Evolutionary conservation across 441 rosid genomes (phyloP), one percentile per base, ranked within the genome.

Genomic region (Brassica hybrid): DNA sequence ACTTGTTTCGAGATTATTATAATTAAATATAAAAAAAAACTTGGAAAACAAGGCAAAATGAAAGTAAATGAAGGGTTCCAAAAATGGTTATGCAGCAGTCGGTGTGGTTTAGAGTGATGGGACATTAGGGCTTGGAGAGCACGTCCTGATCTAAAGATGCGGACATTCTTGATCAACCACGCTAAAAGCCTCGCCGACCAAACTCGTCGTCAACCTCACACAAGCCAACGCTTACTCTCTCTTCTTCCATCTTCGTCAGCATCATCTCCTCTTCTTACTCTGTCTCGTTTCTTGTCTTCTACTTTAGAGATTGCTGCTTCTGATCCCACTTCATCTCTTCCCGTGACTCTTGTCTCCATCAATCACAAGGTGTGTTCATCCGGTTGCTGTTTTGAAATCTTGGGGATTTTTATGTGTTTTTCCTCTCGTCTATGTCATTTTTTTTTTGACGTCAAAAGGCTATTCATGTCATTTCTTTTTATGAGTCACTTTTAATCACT

Each of bases 1-100:
- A n/a, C n/a, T n/a, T n/a, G n/a, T n/a, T n/a, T n/a, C n/a, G n/a
- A n/a, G 13, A n/a, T n/a, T n/a, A 64, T 30, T 73, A 17, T 25
- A 30, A 16, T 7, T 21, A 14, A 21, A 48, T 0, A 14, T 5
- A 4, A 12, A 13, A n/a, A 17, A 8, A 7, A 13, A 21, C 76
- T 45, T 77, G 80, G 67, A n/a, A 52, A 18, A 71, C 80, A 77
- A 77, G 76, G 76, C 69, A 38, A 59, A 59, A 25, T 59, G 63
- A 65, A 36, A 58, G 62, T 58, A 23, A 57, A 64, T 36, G 21
- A 30, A 62, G 66, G 45, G 19, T 30, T 62, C 45, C n/a, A n/a
- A n/a, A n/a, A n/a, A n/a, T n/a, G 48, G n/a, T 32, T 76, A 56
- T 62, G 45, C 57, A 76, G 57, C 56, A 45, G 18, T 21, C 27